Evolutionary conservation across 179 eudicot genomes (phyloP).

Genomic region (Camellia oleifera): DNA sequence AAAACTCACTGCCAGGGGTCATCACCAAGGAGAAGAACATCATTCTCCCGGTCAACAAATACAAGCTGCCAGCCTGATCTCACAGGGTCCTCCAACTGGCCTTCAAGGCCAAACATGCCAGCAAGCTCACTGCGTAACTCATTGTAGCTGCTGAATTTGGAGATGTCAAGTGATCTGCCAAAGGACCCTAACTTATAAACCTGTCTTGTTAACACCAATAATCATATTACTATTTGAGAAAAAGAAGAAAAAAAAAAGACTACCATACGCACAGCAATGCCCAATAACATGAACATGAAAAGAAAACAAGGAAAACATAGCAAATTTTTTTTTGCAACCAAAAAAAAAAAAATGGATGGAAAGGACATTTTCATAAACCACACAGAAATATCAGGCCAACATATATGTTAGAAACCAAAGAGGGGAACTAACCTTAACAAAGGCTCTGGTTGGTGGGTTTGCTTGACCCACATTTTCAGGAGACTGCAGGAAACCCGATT

Average conservation of each 20-base stretch:
- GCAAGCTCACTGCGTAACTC: constrained; percentile 91
- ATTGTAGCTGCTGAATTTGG: constrained; percentile 86
- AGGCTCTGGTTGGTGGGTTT: constrained; percentile 55
- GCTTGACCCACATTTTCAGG: constrained; percentile 62
- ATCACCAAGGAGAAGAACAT: constrained; percentile 95
- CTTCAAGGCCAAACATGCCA: constrained; percentile 90
- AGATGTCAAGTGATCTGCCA: constrained; percentile 87
- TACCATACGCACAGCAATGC: not conserved
- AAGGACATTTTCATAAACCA: too few relatives aligned
- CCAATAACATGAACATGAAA: not conserved
- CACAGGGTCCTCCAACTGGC: constrained; percentile 86
- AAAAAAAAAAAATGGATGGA: too few relatives aligned
- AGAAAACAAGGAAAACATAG: not conserved
- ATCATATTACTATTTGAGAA: not conserved
- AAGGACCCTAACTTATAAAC: constrained; percentile 88
- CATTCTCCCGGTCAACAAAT: constrained; percentile 98
- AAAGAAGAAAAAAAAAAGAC: not conserved
- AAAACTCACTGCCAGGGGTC: constrained; percentile 97
- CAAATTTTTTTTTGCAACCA: not conserved
- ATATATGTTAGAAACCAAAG: not conserved
- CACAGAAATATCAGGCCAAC: not conserved
- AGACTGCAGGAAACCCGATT: constrained; percentile 71
- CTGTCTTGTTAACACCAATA: constrained; percentile 34
- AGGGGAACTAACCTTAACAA: constrained; percentile 59
- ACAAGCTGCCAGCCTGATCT: constrained; percentile 99